These are phyloP conservation scores for Plasmodium vinckei DNA, from an alignment of 169 alveolate species.

Conservation along the genomic window DNA sequence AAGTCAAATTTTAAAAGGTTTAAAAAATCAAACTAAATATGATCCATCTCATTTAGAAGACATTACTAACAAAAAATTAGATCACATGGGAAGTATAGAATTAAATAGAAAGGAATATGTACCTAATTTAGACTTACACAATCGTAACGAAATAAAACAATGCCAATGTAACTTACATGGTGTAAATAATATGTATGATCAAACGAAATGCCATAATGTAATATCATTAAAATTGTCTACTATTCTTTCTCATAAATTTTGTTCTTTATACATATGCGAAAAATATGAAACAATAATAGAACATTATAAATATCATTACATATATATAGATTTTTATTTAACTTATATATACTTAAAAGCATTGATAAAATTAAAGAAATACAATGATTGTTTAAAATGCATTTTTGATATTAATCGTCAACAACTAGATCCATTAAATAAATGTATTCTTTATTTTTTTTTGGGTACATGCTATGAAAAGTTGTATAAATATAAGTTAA, in stretches of 20 bases:
- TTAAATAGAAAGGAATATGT: background rate
- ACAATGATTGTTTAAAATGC: slow-evolving; percentile 22
- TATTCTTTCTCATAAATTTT: slow-evolving; percentile 10
- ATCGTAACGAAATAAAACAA: background rate
- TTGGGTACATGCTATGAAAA: slow-evolving; percentile 32
- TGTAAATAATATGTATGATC: background rate
- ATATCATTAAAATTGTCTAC: background rate
- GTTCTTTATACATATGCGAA: slow-evolving; percentile 15
- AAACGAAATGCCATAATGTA: background rate
- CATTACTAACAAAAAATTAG: slow-evolving; percentile 1
- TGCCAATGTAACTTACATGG: background rate
- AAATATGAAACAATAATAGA: slow-evolving; percentile 8
- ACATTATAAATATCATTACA: slow-evolving; percentile 21
- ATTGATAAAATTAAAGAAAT: slow-evolving; percentile 29
- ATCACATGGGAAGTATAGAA: background rate
- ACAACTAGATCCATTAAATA: background rate
- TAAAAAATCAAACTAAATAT: slow-evolving; percentile 26
- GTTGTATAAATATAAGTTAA: slow-evolving; percentile 13
- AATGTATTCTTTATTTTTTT: slow-evolving; percentile 1
- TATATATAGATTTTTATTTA: slow-evolving; percentile 23
- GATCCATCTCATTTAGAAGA: slow-evolving; percentile 47
- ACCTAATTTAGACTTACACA: too few species aligned
- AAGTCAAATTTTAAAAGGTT: slow-evolving; percentile 39
- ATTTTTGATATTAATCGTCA: slow-evolving; percentile 9
- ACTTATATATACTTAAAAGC: slow-evolving; percentile 30